A percentile compares a stretch with the other conserved stretches of the same genome.
Conservation (phyloP, 2,329 filamentous ascomycete genomes). For the Fusarium sp. region DNA sequence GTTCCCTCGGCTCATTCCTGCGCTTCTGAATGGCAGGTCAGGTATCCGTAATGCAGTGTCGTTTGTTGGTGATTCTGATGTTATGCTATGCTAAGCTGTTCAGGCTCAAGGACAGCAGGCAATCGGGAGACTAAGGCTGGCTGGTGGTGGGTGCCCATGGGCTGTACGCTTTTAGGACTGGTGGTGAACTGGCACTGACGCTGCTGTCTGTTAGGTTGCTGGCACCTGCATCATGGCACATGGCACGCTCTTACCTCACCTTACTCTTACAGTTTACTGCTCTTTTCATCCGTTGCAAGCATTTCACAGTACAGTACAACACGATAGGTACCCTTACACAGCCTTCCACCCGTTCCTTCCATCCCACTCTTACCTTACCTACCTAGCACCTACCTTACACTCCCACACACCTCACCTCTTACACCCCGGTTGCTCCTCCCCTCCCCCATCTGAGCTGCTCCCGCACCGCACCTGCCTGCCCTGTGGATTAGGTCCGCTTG, state of each 20-base stretch:
- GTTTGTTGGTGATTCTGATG: conserved; percentile 15
- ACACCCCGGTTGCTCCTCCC: conserved; percentile 27
- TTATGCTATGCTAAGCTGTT: conserved; percentile 2
- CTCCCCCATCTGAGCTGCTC: conserved; percentile 29
- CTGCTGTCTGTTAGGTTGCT: conserved; percentile 4
- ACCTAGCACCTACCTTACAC: conserved; percentile 17
- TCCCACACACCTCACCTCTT: conserved; percentile 32
- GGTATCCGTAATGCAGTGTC: neutral
- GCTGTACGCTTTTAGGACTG: conserved; percentile 28
- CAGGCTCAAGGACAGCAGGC: neutral
- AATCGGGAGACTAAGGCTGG: neutral
- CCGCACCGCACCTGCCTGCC: conserved; percentile 15
- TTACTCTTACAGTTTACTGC: neutral
- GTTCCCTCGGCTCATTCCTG: conserved; percentile 31
- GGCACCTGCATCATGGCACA: conserved; percentile 29
- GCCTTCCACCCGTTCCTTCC: conserved; percentile 35
- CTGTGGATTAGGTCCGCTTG: conserved; percentile 22
- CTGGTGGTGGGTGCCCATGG: conserved; percentile 25
- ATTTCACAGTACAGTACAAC: conserved; percentile 13
- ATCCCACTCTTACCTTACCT: conserved; percentile 25
- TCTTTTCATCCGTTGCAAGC: neutral
- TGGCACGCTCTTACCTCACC: conserved; percentile 28
- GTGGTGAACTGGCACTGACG: conserved; percentile 20
- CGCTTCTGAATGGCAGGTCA: conserved; percentile 22
- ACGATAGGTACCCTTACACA: conserved; percentile 34